phyloP scores from a whole-genome alignment of 2,329 filamentous ascomycete species.

The Apiospora malaysiana region DNA sequence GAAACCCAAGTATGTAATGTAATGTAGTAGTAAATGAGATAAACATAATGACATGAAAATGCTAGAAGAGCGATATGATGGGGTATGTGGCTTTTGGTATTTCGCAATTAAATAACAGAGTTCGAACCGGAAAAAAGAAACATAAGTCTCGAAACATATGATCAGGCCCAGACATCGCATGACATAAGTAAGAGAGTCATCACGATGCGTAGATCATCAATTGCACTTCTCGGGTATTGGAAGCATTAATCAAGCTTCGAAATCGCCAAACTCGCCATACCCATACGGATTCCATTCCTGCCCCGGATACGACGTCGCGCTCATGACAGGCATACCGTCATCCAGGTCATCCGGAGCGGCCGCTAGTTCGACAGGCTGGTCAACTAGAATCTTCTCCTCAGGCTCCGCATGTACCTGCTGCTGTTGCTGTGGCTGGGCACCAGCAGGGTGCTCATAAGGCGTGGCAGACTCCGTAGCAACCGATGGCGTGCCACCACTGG shows the following conservation, averaged over 20 bases:
- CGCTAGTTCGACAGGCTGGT: constrained; percentile 38
- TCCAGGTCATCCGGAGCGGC: constrained; percentile 41
- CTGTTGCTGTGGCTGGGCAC: neutral
- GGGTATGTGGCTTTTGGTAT: constrained; percentile 19
- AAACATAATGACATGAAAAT: constrained; percentile 3
- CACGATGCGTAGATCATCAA: neutral
- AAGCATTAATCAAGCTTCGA: neutral
- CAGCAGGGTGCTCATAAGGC: neutral
- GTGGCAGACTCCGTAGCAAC: neutral
- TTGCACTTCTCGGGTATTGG: neutral
- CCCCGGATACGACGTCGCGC: constrained; percentile 60
- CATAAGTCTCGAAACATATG: neutral
- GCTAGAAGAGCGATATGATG: neutral
- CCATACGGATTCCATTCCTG: constrained; percentile 59
- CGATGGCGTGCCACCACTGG: neutral
- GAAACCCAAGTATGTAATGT: neutral
- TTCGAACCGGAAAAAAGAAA: neutral
- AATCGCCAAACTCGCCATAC: constrained; percentile 42
- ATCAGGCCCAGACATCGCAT: neutral
- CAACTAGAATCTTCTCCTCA: constrained; percentile 46
- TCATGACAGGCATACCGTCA: constrained; percentile 55
- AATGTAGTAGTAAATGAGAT: neutral
- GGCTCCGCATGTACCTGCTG: constrained; percentile 30
- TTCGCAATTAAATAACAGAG: constrained; percentile 10
- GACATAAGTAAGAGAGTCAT: neutral